Conservation (phyloP, 2,329 filamentous ascomycete species). For the Myotisia sp. region DNA sequence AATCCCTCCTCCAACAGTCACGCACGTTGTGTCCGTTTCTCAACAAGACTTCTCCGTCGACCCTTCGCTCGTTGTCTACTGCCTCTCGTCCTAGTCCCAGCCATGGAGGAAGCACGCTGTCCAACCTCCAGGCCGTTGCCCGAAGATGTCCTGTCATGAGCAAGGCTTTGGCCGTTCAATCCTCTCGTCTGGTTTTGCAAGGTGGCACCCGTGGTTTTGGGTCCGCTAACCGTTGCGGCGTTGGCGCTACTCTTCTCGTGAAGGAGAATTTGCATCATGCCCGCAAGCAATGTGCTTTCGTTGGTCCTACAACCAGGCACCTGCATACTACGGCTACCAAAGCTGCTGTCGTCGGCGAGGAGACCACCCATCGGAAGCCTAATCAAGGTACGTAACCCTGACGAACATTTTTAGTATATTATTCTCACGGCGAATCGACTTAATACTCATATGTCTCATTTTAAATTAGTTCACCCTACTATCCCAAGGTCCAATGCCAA, state of each 20-base stretch:
- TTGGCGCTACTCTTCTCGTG: neutral
- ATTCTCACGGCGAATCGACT: neutral
- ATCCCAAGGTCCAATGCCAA: constrained; percentile 3
- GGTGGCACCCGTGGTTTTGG: constrained; percentile 24
- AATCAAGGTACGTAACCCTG: constrained; percentile 30
- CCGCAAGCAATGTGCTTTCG: constrained; percentile 25
- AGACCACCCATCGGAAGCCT: constrained; percentile 36
- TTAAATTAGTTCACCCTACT: constrained; percentile 8
- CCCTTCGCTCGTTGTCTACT: constrained; percentile 72
- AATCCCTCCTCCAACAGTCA: constrained; percentile 86
- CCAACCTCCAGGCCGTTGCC: constrained; percentile 86
- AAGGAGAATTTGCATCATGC: constrained; percentile 15
- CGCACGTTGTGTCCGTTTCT: constrained; percentile 96
- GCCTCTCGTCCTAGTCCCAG: constrained; percentile 43
- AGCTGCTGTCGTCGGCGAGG: constrained; percentile 61
- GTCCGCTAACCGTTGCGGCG: constrained; percentile 17
- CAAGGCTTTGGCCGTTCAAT: constrained; percentile 84
- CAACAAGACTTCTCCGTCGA: constrained; percentile 82
- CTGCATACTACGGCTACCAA: constrained; percentile 69
- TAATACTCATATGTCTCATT: neutral
- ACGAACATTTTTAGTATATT: neutral
- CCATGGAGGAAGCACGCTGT: constrained; percentile 82
- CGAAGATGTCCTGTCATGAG: constrained; percentile 97
- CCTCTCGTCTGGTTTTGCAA: constrained; percentile 24
- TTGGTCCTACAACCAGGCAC: constrained; percentile 48